Base-by-base conservation (phyloP, 768 basidiomycete genomes). In the Phanerochaete carnosa region DNA sequence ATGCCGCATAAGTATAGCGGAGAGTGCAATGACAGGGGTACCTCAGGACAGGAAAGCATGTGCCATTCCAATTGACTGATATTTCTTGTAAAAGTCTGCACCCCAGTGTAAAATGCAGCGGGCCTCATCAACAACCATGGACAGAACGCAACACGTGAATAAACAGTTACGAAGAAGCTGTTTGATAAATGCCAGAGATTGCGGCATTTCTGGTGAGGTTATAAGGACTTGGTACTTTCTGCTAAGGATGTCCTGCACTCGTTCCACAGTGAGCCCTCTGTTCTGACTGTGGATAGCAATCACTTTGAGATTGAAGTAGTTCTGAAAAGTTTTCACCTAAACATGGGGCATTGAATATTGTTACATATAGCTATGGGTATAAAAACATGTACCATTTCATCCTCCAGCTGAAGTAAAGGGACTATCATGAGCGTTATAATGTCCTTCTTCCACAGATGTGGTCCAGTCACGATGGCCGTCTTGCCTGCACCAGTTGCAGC, bases 381-480 rank as follows among this genome's bases (percentile, higher is more conserved):
- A 58, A 62, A 64, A 57, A 19, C 9, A 22, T 32, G 26, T 15
- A 73, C 74, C 68, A 71, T 70, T 58, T 79, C 76, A 0, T 77
- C 71, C 26, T 77, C 76, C 1, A 78, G 71, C 0, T 73, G 70
- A 1, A 78, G 62, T 0, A 78, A 58, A 1, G 75, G 76, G 2
- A 75, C 77, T 0, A 77, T 67, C 67, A 79, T 67, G 1, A 80
- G 60, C 0, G 75, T 75, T 0, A 76, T 67, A 72, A 11, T 71
- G 73, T 50, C 70, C 32, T 13, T 1, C 13, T 13, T 6, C 61
- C 19, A 60, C 66, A 1, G 22, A 25, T 79, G 73, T 4, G 77
- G 77, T 0, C 73, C 77, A 8, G 77, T 77, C 1, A 72, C 77
- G 30, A 79, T 65, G 0, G 67, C 66, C 0, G 77, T 79, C 63